phyloP scores from a whole-genome alignment of 2,329 filamentous ascomycete genomes.

The Peltaster fructicola region DNA sequence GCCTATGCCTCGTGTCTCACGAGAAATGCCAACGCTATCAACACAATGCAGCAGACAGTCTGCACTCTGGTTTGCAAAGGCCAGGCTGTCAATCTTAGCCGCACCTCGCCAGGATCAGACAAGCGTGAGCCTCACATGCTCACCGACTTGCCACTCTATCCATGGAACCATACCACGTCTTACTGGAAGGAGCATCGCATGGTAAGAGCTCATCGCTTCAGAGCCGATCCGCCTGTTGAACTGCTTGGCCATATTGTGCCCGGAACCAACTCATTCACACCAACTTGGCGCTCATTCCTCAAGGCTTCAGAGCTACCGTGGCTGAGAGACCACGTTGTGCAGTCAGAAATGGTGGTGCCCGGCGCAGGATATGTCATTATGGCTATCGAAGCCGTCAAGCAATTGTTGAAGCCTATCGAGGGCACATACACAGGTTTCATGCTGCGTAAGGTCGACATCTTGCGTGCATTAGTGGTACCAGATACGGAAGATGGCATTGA shows the following conservation, averaged over 20 bases:
- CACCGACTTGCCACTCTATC: constrained; percentile 2
- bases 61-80: too few relatives aligned
- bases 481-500: constrained; percentile 32
- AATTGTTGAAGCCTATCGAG: constrained; percentile 3
- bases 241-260: constrained; percentile 13
- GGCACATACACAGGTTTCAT: constrained; percentile 21
- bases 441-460: constrained; percentile 29
- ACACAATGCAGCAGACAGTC: too few relatives aligned
- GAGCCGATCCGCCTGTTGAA: constrained; percentile 13
- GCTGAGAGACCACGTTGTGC: constrained; percentile 10
- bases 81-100: too few relatives aligned
- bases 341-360: constrained; percentile 6
- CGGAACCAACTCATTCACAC: constrained; percentile 7
- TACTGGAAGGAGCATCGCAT: constrained; percentile 3
- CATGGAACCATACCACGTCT: constrained; percentile 3
- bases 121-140: constrained; percentile 1
- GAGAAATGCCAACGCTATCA: too few relatives aligned
- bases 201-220: constrained; percentile 3
- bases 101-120: too few relatives aligned
- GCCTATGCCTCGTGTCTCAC: too few relatives aligned
- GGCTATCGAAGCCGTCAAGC: constrained; percentile 8
- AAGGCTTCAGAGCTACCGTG: constrained; percentile 9
- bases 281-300: constrained; percentile 11
- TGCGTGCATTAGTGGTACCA: constrained; percentile 35
- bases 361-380: constrained; percentile 6